Percentiles rank a stretch among this genome's conserved stretches.
Conservation (phyloP, 2,329 filamentous ascomycete species). For the Alternaria tenuissima region DNA sequence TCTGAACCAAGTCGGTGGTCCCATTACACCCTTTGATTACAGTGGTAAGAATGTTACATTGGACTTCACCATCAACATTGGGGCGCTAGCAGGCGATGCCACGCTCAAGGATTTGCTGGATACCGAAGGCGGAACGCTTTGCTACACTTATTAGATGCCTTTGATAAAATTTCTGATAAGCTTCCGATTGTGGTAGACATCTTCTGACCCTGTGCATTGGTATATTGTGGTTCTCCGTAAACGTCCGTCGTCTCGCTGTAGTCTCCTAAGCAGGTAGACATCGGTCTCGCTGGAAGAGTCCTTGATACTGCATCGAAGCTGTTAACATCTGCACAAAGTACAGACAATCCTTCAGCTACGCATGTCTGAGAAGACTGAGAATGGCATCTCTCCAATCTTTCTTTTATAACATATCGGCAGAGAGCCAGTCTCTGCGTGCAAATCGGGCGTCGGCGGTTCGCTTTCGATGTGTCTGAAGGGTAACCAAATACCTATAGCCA, state of each 20-base stretch:
- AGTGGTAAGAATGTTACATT: constrained; percentile 42
- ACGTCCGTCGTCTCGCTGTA: not conserved
- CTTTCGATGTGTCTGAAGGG: not conserved
- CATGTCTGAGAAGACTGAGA: not conserved
- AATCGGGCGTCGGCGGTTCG: not conserved
- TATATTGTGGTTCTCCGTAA: not conserved
- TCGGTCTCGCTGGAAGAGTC: not conserved
- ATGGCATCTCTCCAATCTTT: not conserved
- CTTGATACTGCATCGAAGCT: not conserved
- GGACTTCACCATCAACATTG: constrained; percentile 42
- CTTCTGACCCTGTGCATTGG: not conserved
- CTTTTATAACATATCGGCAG: not conserved
- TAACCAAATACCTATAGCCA: not conserved
- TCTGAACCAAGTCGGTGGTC: constrained; percentile 47
- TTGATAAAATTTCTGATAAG: not conserved
- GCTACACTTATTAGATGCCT: constrained; percentile 29
- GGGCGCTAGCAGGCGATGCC: constrained; percentile 36
- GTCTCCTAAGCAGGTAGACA: not conserved
- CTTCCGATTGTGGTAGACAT: not conserved
- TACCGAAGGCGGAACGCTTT: constrained; percentile 28
- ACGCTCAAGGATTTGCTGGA: constrained; percentile 42
- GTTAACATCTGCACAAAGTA: not conserved
- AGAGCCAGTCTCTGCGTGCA: not conserved
- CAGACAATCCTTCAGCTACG: not conserved
- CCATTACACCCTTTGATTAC: constrained; percentile 39